Base-by-base conservation (phyloP, 2,329 filamentous ascomycete genomes). In the Penicillium sp. region DNA sequence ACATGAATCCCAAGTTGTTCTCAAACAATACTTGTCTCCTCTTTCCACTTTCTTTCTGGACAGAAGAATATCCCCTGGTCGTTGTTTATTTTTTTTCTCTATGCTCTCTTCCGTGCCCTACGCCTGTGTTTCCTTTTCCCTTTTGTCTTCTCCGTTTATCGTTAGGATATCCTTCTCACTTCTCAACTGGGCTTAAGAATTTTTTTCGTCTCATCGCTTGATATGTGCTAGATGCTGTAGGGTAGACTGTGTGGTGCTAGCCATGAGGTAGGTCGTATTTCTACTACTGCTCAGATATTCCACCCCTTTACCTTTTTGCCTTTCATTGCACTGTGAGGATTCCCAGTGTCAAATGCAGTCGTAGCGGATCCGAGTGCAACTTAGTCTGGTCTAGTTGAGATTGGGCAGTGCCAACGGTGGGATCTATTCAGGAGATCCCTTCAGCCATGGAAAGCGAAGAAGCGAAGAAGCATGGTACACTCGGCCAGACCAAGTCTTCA, bases 91-190 rank as follows among this genome's bases (percentile, higher is more conserved):
- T 43, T n/a, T n/a, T 40, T 7, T 47, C 43, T 47, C 31, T 19
- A 27, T 39, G 14, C 33, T 24, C 46, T 18, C 51, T 19, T 55
- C 54, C 47, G 35, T 53, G 27, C 54, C 52, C 49, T 55, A 31
- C 36, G 36, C 14, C 47, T 16, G n/a, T 31, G 24, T 58, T 51
- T 24, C n/a, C 19, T 19, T 49, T 62, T 64, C 59, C 59, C 60
- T 60, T 64, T 60, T 66, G 62, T 66, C 43, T 50, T 18, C 52
- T 43, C 40, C 36, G 50, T 54, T 60, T 61, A 50, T 61, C 55
- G 44, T 60, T 67, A 67, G 66, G 66, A 68, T 68, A 67, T 68
- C 66, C 66, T 66, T 68, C 57, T 68, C 60, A 65, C 59, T 67
- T 65, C 54, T 54, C 47, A 60, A 62, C 55, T 58, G 54, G 59